phyloP scores from a whole-genome alignment of 2,329 filamentous ascomycete species.

The Gyromitra esculenta region DNA sequence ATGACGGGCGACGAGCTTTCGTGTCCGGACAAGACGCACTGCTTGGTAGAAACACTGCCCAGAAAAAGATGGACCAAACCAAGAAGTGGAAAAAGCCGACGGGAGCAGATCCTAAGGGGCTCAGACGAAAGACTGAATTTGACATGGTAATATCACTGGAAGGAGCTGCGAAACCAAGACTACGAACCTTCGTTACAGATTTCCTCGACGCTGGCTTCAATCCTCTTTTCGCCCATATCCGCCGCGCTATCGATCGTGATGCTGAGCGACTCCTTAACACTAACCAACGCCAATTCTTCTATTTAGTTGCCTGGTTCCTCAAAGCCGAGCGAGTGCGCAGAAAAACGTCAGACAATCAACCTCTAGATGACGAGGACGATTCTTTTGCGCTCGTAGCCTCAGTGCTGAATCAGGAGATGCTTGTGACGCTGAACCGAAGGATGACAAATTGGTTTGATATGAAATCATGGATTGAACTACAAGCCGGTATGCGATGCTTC shows the following conservation, averaged over 20 bases:
- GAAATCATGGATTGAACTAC: slow-evolving; percentile 80
- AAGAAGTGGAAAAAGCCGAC: slow-evolving; percentile 91
- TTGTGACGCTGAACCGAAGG: slow-evolving; percentile 83
- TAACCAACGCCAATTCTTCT: slow-evolving; percentile 83
- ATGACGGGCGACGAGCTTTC: slow-evolving; percentile 78
- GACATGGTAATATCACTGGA: slow-evolving; percentile 76
- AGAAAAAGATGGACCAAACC: slow-evolving; percentile 87
- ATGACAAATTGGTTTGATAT: slow-evolving; percentile 82
- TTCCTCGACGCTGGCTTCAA: slow-evolving; percentile 97
- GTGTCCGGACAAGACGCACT: slow-evolving; percentile 90
- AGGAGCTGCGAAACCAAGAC: slow-evolving; percentile 75
- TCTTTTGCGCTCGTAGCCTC: slow-evolving; percentile 87
- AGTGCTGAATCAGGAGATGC: slow-evolving; percentile 93
- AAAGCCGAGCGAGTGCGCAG: slow-evolving; percentile 81
- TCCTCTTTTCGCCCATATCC: slow-evolving; percentile 67
- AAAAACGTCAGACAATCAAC: slow-evolving; percentile 62
- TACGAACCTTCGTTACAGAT: slow-evolving; percentile 86
- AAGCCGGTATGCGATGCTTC: slow-evolving; percentile 90
- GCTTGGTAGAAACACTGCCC: slow-evolving; percentile 74
- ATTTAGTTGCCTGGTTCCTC: slow-evolving; percentile 90
- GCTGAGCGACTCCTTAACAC: slow-evolving; percentile 80
- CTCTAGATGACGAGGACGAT: slow-evolving; percentile 61
- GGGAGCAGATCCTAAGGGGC: slow-evolving; percentile 69
- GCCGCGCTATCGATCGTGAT: slow-evolving; percentile 90
- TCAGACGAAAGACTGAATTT: slow-evolving; percentile 74